Evolutionary conservation across 176 grass and related monocot species (phyloP).

Genomic region (Hyparrhenia diplandra): DNA sequence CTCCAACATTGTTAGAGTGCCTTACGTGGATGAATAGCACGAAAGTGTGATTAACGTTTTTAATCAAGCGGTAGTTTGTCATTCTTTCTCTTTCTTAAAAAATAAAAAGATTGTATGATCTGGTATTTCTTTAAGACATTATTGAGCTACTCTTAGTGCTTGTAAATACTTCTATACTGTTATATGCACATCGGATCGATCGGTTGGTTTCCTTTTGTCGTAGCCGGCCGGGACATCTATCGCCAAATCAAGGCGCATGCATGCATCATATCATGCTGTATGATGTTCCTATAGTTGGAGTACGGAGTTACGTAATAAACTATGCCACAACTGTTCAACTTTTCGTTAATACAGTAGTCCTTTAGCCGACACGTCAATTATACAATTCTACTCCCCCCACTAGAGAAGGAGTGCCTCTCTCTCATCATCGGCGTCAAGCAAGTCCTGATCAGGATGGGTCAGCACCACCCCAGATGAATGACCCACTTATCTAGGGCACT

Average conservation of each 20-base stretch:
- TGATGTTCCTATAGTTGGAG: background rate
- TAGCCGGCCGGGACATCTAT: too few species aligned
- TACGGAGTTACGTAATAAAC: background rate
- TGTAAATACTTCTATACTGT: background rate
- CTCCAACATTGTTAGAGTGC: too few species aligned
- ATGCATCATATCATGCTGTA: background rate
- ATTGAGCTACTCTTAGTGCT: background rate
- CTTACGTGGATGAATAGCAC: background rate
- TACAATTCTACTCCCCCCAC: slow-evolving; percentile 18
- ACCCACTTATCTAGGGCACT: background rate
- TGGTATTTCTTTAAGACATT: too few species aligned
- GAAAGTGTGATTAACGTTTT: background rate
- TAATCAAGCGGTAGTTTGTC: background rate
- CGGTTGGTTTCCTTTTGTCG: slow-evolving; percentile 2
- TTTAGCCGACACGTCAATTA: slow-evolving; percentile 43
- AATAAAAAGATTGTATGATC: background rate
- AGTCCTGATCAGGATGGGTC: background rate
- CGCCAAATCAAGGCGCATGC: too few species aligned
- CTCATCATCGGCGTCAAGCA: background rate
- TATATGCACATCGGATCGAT: background rate
- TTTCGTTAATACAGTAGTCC: background rate
- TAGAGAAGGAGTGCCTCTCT: background rate
- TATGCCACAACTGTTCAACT: background rate
- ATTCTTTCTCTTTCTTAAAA: background rate
- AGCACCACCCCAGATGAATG: background rate